Evolutionary conservation across 2,329 filamentous ascomycete genomes (phyloP).

Genomic region (Xenoacremonium recifei): DNA sequence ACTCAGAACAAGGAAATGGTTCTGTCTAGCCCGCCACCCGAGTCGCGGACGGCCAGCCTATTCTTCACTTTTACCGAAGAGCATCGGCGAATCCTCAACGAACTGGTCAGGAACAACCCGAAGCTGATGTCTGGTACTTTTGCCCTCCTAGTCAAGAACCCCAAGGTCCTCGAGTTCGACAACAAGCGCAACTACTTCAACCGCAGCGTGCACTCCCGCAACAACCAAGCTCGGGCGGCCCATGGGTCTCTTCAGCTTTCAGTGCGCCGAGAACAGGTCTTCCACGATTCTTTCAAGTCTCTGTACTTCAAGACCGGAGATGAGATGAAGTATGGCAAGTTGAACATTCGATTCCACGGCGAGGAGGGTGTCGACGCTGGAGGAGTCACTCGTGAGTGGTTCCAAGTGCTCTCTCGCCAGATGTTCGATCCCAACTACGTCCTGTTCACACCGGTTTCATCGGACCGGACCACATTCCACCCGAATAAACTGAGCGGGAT

Average conservation of each 20-base stretch:
- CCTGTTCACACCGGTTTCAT: constrained; percentile 93
- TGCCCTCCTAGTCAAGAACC: constrained; percentile 93
- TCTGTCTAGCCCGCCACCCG: constrained; percentile 71
- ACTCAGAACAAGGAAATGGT: constrained; percentile 64
- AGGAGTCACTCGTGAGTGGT: constrained; percentile 97
- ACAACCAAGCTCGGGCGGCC: constrained; percentile 67
- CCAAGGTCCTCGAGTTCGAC: constrained; percentile 97
- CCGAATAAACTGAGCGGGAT: constrained; percentile 91
- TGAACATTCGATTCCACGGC: constrained; percentile 95
- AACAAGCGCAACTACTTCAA: constrained; percentile 99
- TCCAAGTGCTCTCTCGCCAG: constrained; percentile 92
- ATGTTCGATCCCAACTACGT: constrained; percentile 99
- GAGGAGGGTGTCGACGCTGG: constrained; percentile 98
- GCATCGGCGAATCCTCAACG: constrained; percentile 95
- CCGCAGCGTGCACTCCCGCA: constrained; percentile 75
- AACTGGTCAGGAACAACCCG: constrained; percentile 93
- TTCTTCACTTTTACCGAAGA: constrained; percentile 99
- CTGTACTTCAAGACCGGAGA: constrained; percentile 95
- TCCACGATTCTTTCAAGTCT: constrained; percentile 98
- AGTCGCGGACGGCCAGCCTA: constrained; percentile 78
- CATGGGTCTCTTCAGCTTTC: constrained; percentile 76
- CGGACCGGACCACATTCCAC: constrained; percentile 97
- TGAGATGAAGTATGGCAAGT: constrained; percentile 98
- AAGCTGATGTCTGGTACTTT: constrained; percentile 99
- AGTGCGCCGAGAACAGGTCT: constrained; percentile 91